phyloP scores from a whole-genome alignment of 768 basidiomycete genomes.

The Galerina sulciceps region DNA sequence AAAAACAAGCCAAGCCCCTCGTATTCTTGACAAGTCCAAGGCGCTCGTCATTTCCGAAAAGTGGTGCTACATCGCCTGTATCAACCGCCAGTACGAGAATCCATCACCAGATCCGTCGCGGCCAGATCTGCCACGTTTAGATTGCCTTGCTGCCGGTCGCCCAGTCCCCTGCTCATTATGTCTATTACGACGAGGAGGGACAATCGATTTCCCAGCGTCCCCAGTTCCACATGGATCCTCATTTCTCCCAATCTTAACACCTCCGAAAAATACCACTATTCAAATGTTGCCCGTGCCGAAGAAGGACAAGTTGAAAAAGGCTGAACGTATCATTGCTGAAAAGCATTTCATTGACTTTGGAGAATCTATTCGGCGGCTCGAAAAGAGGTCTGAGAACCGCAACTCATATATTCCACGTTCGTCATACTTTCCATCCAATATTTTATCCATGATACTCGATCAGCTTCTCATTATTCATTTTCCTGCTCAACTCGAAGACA shows the following conservation, averaged over 20 bases:
- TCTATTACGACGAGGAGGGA: not conserved
- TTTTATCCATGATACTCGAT: not conserved
- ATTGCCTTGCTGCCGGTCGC: constrained; percentile 1
- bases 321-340: not conserved
- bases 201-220: not conserved
- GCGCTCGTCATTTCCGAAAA: constrained; percentile 10
- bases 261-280: not conserved
- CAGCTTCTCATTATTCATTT: not conserved
- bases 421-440: not conserved
- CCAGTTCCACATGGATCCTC: not conserved
- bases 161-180: not conserved
- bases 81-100: constrained; percentile 4
- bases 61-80: constrained; percentile 11
- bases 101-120: constrained; percentile 7
- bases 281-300: not conserved
- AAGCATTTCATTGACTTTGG: not conserved
- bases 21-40: constrained; percentile 3
- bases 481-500: not conserved
- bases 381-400: not conserved
- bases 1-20: not conserved
- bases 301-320: not conserved
- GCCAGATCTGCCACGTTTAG: not conserved
- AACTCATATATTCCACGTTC: not conserved
- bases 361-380: not conserved
- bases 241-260: not conserved